Evolutionary conservation across 495 filamentous ascomycete species (phyloP).

Genomic region (Hyaloscypha hepaticicola): DNA sequence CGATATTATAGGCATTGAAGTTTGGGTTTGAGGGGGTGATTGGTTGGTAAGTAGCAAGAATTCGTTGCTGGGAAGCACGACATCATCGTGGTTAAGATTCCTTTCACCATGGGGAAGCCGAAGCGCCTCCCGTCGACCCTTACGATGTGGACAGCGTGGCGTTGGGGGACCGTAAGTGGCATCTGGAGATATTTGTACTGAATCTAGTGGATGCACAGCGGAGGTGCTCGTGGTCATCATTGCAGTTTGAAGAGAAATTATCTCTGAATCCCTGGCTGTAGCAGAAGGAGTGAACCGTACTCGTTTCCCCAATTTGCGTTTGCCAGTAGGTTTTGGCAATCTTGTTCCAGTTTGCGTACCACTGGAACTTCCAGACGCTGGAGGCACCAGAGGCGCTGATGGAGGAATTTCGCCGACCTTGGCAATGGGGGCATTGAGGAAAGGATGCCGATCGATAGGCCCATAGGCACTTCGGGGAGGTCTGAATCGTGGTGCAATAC

Average conservation of each 20-base stretch:
- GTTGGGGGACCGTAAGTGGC: background rate
- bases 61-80: conserved; percentile 9
- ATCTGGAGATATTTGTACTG: background rate
- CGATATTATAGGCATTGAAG: background rate
- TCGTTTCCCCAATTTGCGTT: conserved; percentile 5
- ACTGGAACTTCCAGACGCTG: background rate
- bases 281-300: conserved; percentile 27
- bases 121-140: background rate
- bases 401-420: background rate
- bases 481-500: conserved; percentile 29
- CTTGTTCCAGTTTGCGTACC: background rate
- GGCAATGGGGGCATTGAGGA: conserved; percentile 22
- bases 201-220: conserved; percentile 11
- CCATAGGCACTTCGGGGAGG: conserved; percentile 31
- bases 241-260: conserved; percentile 15
- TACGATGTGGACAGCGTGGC: conserved; percentile 13
- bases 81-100: conserved; percentile 4
- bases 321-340: background rate
- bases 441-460: conserved; percentile 29
- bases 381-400: background rate
- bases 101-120: background rate
- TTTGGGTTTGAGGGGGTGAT: background rate
- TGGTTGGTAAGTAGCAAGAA: background rate
- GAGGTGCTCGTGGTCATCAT: conserved; percentile 9
- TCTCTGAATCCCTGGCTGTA: conserved; percentile 24